phyloP scores from a whole-genome alignment of 805 yeast genomes.

The Candida nonsorbophila region DNA sequence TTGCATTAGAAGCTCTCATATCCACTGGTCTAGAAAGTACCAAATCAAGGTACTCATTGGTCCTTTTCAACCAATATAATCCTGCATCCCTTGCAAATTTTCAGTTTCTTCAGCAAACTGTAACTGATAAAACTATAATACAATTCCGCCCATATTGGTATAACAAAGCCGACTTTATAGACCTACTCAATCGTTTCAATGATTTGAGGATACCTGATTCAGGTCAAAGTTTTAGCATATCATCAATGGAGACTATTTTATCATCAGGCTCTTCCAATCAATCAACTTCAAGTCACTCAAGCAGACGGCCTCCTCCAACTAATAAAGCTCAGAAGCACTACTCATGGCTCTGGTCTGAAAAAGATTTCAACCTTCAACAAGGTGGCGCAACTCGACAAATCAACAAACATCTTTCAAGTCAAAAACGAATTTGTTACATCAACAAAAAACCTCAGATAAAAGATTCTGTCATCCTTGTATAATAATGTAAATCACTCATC shows the following conservation, averaged over 20 bases:
- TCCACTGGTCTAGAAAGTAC: conserved; percentile 25
- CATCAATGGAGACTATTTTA: too few species aligned
- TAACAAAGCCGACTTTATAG: conserved; percentile 4
- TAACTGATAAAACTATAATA: conserved; percentile 8
- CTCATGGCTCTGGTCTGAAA: conserved; percentile 32
- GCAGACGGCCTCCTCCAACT: too few species aligned
- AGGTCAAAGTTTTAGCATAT: too few species aligned
- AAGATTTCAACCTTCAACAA: conserved; percentile 20
- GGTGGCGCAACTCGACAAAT: conserved; percentile 7
- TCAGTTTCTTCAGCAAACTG: too few species aligned
- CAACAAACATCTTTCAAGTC: conserved; percentile 18
- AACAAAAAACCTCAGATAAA: conserved; percentile 13
- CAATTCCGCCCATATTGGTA: conserved; percentile 10
- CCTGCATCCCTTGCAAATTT: too few species aligned
- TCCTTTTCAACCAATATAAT: conserved; percentile 10
- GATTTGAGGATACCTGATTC: too few species aligned
- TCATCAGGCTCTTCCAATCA: too few species aligned
- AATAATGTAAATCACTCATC: conserved; percentile 1
- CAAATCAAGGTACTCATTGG: conserved; percentile 17
- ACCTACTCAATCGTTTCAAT: conserved; percentile 3
- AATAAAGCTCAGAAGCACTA: too few species aligned
- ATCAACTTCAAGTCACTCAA: too few species aligned
- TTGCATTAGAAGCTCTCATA: conserved; percentile 14
- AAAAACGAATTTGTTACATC: conserved; percentile 23
- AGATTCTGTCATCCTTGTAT: conserved; percentile 10